Evolutionary conservation across 1,284 basidiomycete species (phyloP), one percentile per base, ranked within the genome.

Genomic region (Cutaneotrichosporon sp.): DNA sequence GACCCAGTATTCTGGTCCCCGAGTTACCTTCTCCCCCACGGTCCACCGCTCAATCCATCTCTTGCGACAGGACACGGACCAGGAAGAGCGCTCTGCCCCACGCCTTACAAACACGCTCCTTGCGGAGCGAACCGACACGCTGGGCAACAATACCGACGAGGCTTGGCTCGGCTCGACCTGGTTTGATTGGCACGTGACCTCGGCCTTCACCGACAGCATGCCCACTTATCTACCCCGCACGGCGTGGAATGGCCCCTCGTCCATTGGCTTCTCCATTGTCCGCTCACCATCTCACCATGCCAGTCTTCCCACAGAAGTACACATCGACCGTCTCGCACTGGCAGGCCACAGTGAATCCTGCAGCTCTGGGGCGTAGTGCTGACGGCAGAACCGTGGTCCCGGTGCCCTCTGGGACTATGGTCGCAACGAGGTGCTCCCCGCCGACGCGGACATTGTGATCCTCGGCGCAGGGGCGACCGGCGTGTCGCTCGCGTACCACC

Each of bases 391-490:
- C 54, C 63, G 69, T 27, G 70, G 70, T 11, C 57, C 56, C 1
- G 57, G 58, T 14, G 56, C 69, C 3, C 55, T 72, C 16, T 72
- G 67, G 62, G 68, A 65, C 51, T 60, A 72, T 33, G 66, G 66
- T n/a, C 62, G 65, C 14, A 49, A 60, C 5, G 65, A 56, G 8
- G 18, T 43, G 4, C 58, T 70, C 3, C 70, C 70, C 7, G 42
- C 45, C 2, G 65, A 60, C 2, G 64, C 67, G 3, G 70, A 72
- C 62, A 68, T 66, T 50, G 62, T 69, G 31, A 62, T 72, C 46
- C 56, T 70, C 45, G 70, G 70, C 10, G 70, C 66, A 0, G 70
- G 70, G 38, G 69, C 62, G 18, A 65, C 67, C 0, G 68, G 54
- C 20, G 45, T 56, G 3, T 56, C 54, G n/a, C 29, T 56, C 6